These are phyloP conservation scores for Chaetomidium leptoderma DNA, from an alignment of 495 filamentous ascomycete species.

Conservation along the genomic window DNA sequence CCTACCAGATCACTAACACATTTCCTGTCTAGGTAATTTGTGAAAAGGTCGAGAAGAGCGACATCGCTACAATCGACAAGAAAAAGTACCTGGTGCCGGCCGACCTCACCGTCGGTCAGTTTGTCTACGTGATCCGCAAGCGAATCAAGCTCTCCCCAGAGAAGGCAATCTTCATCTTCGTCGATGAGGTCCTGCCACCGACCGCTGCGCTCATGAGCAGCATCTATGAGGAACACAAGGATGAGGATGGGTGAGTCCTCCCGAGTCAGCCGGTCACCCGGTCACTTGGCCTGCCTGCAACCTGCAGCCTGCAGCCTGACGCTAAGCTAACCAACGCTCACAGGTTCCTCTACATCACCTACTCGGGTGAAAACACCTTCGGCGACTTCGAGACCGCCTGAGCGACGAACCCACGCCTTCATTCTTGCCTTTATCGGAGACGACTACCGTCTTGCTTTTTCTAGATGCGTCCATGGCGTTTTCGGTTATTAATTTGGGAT, in stretches of 20 bases:
- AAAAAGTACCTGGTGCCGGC: conserved; percentile 99
- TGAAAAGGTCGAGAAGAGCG: conserved; percentile 98
- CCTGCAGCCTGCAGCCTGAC: conserved; percentile 29
- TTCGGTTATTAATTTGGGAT: conserved; percentile 12
- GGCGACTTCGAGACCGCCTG: conserved; percentile 50
- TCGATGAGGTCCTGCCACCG: conserved; percentile 95
- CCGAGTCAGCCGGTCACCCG: neutral
- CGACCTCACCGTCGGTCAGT: conserved; percentile 98
- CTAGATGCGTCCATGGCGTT: conserved; percentile 10
- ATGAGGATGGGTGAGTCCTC: conserved; percentile 59
- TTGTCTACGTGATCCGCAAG: conserved; percentile 99
- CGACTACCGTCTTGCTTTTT: neutral
- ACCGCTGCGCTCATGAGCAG: conserved; percentile 98
- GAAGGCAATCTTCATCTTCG: conserved; percentile 99
- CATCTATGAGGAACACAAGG: conserved; percentile 99
- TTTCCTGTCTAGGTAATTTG: conserved; percentile 75
- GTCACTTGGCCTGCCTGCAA: conserved; percentile 1
- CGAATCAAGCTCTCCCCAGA: conserved; percentile 99
- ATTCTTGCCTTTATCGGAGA: neutral
- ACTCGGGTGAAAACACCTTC: conserved; percentile 99
- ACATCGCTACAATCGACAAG: conserved; percentile 99
- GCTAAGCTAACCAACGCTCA: neutral
- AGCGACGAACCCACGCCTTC: conserved; percentile 4
- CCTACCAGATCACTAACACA: conserved; percentile 12
- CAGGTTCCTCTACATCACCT: conserved; percentile 62